These are phyloP conservation scores for Penicillium ochrochloron DNA, from an alignment of 495 filamentous ascomycete genomes.

Conservation along the genomic window DNA sequence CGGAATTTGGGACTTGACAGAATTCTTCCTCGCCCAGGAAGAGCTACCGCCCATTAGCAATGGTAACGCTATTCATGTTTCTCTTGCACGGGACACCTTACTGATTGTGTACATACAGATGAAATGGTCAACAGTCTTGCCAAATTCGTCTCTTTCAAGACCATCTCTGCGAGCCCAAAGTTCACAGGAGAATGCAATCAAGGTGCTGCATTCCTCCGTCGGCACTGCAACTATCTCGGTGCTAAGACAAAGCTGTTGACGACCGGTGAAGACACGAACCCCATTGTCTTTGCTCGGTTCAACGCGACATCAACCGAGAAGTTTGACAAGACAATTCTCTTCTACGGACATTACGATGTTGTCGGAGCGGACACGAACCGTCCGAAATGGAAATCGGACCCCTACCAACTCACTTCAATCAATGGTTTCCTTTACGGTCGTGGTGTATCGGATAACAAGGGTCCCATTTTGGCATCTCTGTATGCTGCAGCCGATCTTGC, in stretches of 20 bases:
- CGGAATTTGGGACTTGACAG: constrained; percentile 82
- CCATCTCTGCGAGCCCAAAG: constrained; percentile 81
- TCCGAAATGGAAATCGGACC: constrained; percentile 80
- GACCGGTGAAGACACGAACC: constrained; percentile 76
- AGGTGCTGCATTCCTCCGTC: constrained; percentile 86
- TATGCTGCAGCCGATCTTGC: constrained; percentile 90
- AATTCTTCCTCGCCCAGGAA: constrained; percentile 50
- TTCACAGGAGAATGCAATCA: constrained; percentile 89
- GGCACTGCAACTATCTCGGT: constrained; percentile 86
- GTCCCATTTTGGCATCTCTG: constrained; percentile 87
- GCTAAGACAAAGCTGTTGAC: constrained; percentile 84
- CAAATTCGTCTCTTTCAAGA: constrained; percentile 87
- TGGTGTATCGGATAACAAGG: constrained; percentile 96
- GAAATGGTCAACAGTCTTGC: constrained; percentile 81
- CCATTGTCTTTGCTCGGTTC: constrained; percentile 88
- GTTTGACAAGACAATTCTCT: constrained; percentile 84
- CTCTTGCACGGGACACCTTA: neutral
- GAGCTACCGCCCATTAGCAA: constrained; percentile 60
- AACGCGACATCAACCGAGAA: constrained; percentile 58
- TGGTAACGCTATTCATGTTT: constrained; percentile 40
- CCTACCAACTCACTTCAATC: constrained; percentile 81
- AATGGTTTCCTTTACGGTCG: constrained; percentile 97
- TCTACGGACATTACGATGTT: constrained; percentile 99
- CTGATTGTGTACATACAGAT: constrained; percentile 47
- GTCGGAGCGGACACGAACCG: constrained; percentile 84